Base-by-base conservation (phyloP, 805 yeast genomes). In the Candida silvatica region DNA sequence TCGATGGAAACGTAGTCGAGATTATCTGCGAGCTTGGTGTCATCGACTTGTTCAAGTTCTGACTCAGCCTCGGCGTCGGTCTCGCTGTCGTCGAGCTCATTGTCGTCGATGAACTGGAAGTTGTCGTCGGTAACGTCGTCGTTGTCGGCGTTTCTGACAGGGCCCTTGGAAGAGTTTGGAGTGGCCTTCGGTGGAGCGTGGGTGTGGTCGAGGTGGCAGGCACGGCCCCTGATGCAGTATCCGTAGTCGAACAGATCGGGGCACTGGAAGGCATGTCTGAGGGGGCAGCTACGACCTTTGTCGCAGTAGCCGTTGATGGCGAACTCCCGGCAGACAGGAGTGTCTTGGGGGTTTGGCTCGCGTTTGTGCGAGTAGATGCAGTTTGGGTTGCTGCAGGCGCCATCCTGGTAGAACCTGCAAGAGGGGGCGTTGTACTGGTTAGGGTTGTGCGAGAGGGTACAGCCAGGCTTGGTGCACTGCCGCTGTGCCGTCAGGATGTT, bases 171-270 rank as follows among this genome's bases (percentile, higher is more conserved):
- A 18, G 20, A 20, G 22, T 11, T 22, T 11, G 27, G 17, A 11
- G 20, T 29, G 18, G 7, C 27, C 9, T 19, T 31, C 6, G 27
- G 29, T 16, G 61, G 20, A n/a, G 32, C 59, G 1, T 52, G 32
- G 20, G 47, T 52, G 53, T 81, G 90, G 25, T 50, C 49, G 31
- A 82, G 58, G n/a, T 56, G 53, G 49, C 90, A 82, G 16, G 54
- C 48, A 18, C 51, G 56, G 1, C 72, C 73, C 35, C 73, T 56
- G 2, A 74, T 64, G 52, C 94, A 83, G 22, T 44, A 47, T 9
- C 79, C 80, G n/a, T 61, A 61, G 40, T 73, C 76, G 42, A 72
- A 78, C 44, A 67, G 71, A 47, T 82, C 90, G 0, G 94, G 90
- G 56, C 94, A 83, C 38, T 72, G 71, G 44, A 62, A 68, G 12